Base-by-base conservation (phyloP, 2,329 filamentous ascomycete genomes). In the Colletotrichum godetiae region DNA sequence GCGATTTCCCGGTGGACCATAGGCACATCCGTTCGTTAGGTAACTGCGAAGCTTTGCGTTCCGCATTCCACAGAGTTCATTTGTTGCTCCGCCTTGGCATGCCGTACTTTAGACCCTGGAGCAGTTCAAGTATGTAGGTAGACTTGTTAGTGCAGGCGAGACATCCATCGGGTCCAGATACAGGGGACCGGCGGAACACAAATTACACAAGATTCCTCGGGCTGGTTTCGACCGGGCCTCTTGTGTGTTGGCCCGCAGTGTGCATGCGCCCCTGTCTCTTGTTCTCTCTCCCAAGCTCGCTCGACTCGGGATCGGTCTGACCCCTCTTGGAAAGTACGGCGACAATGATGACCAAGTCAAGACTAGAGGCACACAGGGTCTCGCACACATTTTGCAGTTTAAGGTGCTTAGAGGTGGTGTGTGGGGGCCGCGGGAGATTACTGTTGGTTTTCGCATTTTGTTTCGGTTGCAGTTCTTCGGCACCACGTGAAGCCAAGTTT, bases 401-500 rank as follows among this genome's bases (percentile, higher is more conserved):
- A 31, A 46, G 24, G 24, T 35, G 60, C 42, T 35, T 3, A 24
- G 8, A 49, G 19, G 19, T 11, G 19, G 19, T 11, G 42, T 13
- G 60, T 24, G 60, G 42, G 59, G 37, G 42, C 19, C 19, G 19
- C 27, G n/a, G 59, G 37, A 53, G 60, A 53, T 63, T 53, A n/a
- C n/a, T 33, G 60, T 63, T 63, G 60, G 42, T 63, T n/a, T 12
- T 46, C 22, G 42, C 42, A 15, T 33, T 24, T 10, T 27, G n/a
- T 52, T 52, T 63, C 27, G 29, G 42, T 35, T 53, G 64, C 64
- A 72, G 22, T 52, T 62, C 49, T 66, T 68, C 57, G 15, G 27
- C 35, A 37, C 29, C 52, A 63, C 64, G 68, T 58, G 57, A 72
- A 35, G 42, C 42, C 42, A 49, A 49, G 19, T 49, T 13, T 42